phyloP scores from a whole-genome alignment of 208 protist species.

The Acanthamoeba sp. region DNA sequence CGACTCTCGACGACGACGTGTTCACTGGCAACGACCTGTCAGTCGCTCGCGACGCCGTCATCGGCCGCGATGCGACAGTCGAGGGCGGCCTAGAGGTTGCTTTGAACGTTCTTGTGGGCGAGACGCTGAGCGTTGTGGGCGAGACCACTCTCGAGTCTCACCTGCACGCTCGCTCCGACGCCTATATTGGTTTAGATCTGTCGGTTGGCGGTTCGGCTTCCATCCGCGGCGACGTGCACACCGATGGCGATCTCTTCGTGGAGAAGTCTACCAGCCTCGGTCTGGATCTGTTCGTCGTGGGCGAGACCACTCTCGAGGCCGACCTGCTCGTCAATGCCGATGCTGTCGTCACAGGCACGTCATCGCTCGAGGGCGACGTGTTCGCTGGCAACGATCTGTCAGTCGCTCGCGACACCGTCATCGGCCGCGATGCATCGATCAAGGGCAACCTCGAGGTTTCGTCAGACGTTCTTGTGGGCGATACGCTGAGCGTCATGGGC shows the following conservation, averaged over 20 bases:
- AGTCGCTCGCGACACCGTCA: neutral
- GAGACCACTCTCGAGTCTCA: neutral
- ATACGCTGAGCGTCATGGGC: neutral
- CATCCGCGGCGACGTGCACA: neutral
- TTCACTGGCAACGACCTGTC: neutral
- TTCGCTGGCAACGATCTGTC: neutral
- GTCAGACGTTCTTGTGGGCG: no score
- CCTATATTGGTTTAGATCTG: neutral
- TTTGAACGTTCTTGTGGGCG: neutral
- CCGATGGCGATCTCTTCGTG: neutral
- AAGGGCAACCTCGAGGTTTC: neutral
- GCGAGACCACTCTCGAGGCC: neutral
- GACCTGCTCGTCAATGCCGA: neutral
- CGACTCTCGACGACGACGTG: neutral
- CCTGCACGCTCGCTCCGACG: neutral
- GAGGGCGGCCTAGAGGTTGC: no score
- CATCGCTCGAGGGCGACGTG: no score
- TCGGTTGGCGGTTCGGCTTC: no score
- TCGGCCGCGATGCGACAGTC: neutral
- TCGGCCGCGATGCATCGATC: neutral
- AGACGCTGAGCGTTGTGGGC: neutral
- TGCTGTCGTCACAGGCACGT: neutral
- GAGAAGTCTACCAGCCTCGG: constrained; percentile 2
- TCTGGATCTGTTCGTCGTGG: neutral
- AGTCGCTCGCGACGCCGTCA: neutral